Conservation (phyloP, 257 asterid species). For the Knoxia roxburghii region DNA sequence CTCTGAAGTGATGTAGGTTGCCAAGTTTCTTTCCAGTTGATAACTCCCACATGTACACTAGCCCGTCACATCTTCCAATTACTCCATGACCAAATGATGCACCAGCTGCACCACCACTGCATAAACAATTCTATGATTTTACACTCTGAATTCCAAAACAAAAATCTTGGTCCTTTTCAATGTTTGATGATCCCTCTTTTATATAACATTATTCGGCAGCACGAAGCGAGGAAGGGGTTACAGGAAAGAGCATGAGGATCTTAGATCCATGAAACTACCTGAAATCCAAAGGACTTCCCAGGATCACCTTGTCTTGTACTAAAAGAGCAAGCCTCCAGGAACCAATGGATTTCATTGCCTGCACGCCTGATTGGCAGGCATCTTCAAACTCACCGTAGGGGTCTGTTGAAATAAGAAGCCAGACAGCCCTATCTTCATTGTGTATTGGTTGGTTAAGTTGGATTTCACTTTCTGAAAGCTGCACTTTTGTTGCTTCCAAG, state of each 20-base stretch:
- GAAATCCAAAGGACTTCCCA: slow-evolving; percentile 55
- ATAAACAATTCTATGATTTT: neutral
- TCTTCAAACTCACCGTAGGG: slow-evolving; percentile 33
- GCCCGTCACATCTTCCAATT: slow-evolving; percentile 73
- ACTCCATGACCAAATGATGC: slow-evolving; percentile 68
- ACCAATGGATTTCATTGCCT: slow-evolving; percentile 22
- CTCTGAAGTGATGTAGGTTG: slow-evolving; percentile 60
- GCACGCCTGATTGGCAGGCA: slow-evolving; percentile 30
- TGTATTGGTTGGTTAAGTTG: slow-evolving; percentile 27
- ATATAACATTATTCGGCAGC: no score
- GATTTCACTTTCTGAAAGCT: slow-evolving; percentile 35
- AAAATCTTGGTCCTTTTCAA: neutral
- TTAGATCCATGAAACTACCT: slow-evolving; percentile 38
- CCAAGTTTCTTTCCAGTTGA: slow-evolving; percentile 64
- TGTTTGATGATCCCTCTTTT: no score
- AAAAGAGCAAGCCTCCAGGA: slow-evolving; percentile 82
- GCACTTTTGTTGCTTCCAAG: slow-evolving; percentile 56
- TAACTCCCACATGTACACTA: slow-evolving; percentile 75
- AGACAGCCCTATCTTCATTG: slow-evolving; percentile 54
- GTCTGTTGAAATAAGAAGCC: slow-evolving; percentile 69
- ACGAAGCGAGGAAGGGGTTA: no score
- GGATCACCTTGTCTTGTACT: slow-evolving; percentile 55
- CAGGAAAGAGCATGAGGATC: neutral
- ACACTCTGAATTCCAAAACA: neutral
- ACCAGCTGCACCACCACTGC: slow-evolving; percentile 59